Percentiles rank a stretch among this genome's conserved stretches.
These are phyloP conservation scores for Melaleuca alternifolia DNA, from an alignment of 345 rosid species.

Conservation along the genomic window DNA sequence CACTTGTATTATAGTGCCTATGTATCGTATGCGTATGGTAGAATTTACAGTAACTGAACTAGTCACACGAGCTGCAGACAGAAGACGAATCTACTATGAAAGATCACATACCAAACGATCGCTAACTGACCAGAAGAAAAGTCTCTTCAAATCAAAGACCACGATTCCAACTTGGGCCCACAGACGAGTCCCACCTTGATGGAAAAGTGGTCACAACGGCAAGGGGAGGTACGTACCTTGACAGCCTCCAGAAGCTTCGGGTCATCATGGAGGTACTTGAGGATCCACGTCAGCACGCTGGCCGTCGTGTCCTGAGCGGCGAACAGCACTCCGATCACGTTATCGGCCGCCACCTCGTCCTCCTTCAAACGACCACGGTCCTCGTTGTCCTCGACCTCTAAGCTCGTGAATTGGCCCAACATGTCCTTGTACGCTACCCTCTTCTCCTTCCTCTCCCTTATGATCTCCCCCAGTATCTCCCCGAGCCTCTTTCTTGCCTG, in stretches of 20 bases:
- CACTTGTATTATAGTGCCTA: background rate
- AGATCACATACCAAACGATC: background rate
- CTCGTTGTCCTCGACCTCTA: conserved; percentile 30
- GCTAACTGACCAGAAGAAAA: background rate
- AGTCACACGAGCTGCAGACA: background rate
- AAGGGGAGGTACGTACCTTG: conserved; percentile 28
- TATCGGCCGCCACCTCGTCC: conserved; percentile 58
- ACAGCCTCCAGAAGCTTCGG: conserved; percentile 52
- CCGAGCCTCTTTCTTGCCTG: conserved; percentile 71
- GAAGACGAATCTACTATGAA: background rate
- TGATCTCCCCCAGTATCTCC: conserved; percentile 44
- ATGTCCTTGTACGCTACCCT: conserved; percentile 26
- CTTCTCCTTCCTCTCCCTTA: conserved; percentile 53
- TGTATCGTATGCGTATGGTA: background rate
- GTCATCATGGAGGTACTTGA: conserved; percentile 63
- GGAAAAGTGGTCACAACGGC: background rate
- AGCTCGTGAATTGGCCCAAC: conserved; percentile 46
- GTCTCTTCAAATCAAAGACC: background rate
- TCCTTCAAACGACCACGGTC: conserved; percentile 30
- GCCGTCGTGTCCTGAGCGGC: conserved; percentile 97
- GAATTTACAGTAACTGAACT: background rate
- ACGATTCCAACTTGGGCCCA: background rate
- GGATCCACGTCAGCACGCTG: conserved; percentile 72
- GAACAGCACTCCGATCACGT: conserved; percentile 74
- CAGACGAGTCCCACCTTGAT: background rate